Base-by-base conservation (phyloP, 768 basidiomycete species). In the Chalciporus chontae region DNA sequence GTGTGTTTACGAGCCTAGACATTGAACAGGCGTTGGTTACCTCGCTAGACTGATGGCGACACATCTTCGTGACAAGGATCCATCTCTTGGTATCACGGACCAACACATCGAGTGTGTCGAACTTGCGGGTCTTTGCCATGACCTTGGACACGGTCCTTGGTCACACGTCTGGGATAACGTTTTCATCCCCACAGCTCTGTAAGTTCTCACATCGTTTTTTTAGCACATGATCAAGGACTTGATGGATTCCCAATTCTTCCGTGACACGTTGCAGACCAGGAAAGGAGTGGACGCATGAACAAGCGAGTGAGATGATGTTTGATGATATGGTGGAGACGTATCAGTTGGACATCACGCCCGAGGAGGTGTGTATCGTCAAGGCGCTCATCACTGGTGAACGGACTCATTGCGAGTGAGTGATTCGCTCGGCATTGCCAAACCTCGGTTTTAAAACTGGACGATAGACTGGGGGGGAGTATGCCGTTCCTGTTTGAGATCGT, bases 91-190 rank as follows among this genome's bases (percentile, higher is more conserved):
- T 0, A 89, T 92, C 50, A 83, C 81, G 0, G 75, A 83, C 39
- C 76, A 87, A 17, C 88, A 93, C 51, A 73, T 91, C 26, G 73
- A 75, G 43, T 92, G 90, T 51, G 83, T 92, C 15, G 84, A 87
- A 50, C 71, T 92, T 19, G 90, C 90, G 0, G 90, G 88, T 0
- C 71, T 91, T 3, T 90, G 89, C 49, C 90, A 92, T 57, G 90
- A 92, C 64, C 78, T 92, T 4, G 90, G 88, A 0, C 90, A 91
- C 58, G 90, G 90, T 0, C 90, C 90, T 0, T 91, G 86, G 83
- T 85, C 82, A 51, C 90, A 93, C 63, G 84, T 92, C 8, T 93
- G 87, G 84, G 90, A 93, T 54, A 69, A 71, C 7, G 60, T 72
- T 45, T 90, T 89, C 64, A 89, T 93, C 45, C 87, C 87, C 0